Evolutionary conservation across 495 filamentous ascomycete species (phyloP), one percentile per base, ranked within the genome.

Genomic region (Xylaria cubensis): DNA sequence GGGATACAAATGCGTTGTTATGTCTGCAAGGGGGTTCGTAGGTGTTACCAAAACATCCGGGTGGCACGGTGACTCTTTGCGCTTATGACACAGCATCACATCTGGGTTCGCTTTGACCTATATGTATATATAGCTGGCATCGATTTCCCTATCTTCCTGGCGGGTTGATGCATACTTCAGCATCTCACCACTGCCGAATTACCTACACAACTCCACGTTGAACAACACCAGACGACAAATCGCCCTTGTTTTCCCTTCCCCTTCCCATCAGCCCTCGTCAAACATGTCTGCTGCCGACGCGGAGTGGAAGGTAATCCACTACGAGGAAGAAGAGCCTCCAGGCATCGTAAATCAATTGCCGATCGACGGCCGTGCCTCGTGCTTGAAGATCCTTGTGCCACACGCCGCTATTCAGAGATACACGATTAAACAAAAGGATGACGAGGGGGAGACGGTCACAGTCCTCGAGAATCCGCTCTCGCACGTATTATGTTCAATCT

Each of bases 11-110:
- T 56, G 53, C 53, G 53, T 8, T 56, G 50, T 29, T 53, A 53
- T 56, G 13, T 15, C 53, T 56, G 26, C 53, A 56, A 56, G 53
- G 53, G 53, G 53, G 26, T 32, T 56, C 53, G 26, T 56, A 32
- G 12, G 53, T 56, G 26, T 32, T 15, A 56, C 53, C 26, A 29
- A 12, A 56, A 32, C 6, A 17, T 4, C 53, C 26, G 26, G 26
- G 53, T 56, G 53, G 53, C 53, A 17, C 15, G 4, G 53, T 53
- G 21, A 26, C 6, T 26, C 50, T 53, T 53, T 21, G 48, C 19
- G 21, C 21, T 12, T 5, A 56, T 56, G 12, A 12, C 53, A 32
- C 53, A 32, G 32, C 24, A 56, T 56, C 1, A 56, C 53, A 29
- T 29, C 12, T 32, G 32, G 5, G 10, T 26, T 56, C 53, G 26